Base-by-base conservation (phyloP, 192 early-diverging fungal genomes). In the Allomyces macrogynus region DNA sequence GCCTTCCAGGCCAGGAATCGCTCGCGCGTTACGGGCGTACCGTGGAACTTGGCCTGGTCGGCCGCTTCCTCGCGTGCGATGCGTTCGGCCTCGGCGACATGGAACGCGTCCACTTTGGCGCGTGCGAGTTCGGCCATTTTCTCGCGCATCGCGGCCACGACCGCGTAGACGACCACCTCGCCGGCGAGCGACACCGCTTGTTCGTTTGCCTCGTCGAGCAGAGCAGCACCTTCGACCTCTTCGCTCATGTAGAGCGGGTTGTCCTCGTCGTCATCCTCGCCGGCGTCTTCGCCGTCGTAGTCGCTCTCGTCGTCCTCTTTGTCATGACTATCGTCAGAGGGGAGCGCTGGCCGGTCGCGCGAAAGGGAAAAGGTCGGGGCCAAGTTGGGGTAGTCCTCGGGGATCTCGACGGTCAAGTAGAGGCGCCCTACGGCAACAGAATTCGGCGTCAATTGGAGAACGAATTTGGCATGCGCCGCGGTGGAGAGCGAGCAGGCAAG, bases 11-110 rank as follows among this genome's bases (percentile, higher is more conserved):
- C 77, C 44, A 82, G 63, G 68, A 97, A 97, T 11, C 73, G 67
- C 10, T 84, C 89, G 1, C 78, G 40, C 26, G 91, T 95, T 5
- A 95, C 89, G 43, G 75, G 81, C 4, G 91, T 95, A 26, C 94
- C 94, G 42, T 81, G 76, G 66, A 89, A 88, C 67, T 83, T 81
- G 49, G 73, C 77, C 65, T 84, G 75, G 62, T 95, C 94, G 11
- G 67, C 83, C 69, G 86, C 76, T 11, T 77, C 20, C 68, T 89
- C 89, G 62, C 69, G 76, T 63, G 74, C 77, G 27, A 81, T 70
- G 65, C 70, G 63, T 64, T 81, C 82, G 20, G 78, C 80, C 40
- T 70, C 72, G 4, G 63, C 70, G 27, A 72, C 68, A 62, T 78
- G 77, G 25, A 75, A 64, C 42, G 66, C 74, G n/a, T 74, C 78